Evolutionary conservation across 257 asterid species (phyloP).

Genomic region (Salvia rosmarinus): DNA sequence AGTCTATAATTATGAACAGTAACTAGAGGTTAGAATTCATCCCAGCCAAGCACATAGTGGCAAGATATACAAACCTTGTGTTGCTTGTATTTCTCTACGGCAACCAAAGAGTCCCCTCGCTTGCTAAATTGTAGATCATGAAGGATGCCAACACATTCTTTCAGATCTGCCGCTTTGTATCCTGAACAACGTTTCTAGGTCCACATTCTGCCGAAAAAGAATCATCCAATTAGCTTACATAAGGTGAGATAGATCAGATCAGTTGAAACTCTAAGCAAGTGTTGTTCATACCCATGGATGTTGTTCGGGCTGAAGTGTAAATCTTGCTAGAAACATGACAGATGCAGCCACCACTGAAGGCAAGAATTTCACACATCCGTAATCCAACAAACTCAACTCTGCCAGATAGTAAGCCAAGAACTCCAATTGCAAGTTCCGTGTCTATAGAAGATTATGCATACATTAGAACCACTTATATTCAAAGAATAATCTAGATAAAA

Average conservation of each 20-base stretch:
- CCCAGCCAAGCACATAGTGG: not conserved
- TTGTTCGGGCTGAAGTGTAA: constrained; percentile 55
- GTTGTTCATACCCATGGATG: constrained; percentile 73
- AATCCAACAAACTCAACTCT: constrained; percentile 78
- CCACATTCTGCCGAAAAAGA: constrained; percentile 38
- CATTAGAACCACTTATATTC: constrained; percentile 29
- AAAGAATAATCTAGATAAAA: not conserved
- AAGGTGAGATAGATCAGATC: not conserved
- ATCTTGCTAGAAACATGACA: constrained; percentile 71
- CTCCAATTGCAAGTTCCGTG: constrained; percentile 57
- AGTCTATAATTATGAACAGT: constrained; percentile 5
- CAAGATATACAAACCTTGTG: constrained; percentile 56
- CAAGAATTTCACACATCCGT: constrained; percentile 68
- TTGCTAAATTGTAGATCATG: constrained; percentile 68
- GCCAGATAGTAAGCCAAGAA: constrained; percentile 82
- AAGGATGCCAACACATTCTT: constrained; percentile 64
- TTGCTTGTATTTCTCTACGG: constrained; percentile 74
- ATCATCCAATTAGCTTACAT: not conserved
- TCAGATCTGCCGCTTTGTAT: constrained; percentile 65
- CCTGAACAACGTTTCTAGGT: constrained; percentile 56
- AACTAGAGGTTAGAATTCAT: not conserved
- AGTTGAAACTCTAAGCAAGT: not conserved
- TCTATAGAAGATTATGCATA: constrained; percentile 43
- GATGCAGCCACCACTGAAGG: constrained; percentile 90
- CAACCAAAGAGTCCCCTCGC: constrained; percentile 58